Evolutionary conservation across 495 filamentous ascomycete species (phyloP), one percentile per base, ranked within the genome.

Genomic region (Penicillium argentinense): DNA sequence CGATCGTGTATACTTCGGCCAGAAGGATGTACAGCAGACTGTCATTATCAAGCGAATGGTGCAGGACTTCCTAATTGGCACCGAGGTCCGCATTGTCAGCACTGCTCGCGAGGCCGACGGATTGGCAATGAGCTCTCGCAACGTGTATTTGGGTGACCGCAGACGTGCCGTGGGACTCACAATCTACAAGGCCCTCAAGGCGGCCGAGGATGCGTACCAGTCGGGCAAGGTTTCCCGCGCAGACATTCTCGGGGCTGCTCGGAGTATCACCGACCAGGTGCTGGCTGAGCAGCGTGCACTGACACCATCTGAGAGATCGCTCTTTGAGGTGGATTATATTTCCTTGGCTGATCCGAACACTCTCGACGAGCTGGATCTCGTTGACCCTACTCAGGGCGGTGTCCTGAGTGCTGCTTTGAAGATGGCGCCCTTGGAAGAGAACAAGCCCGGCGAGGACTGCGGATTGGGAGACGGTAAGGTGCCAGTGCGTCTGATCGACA

Each of bases 21-120:
- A 97, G 69, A 97, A 99, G 71, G 93, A 99, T 57, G 81, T 97
- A 13, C 93, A 99, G 68, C 93, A 99, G 70, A 95, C 89, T 0
- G 87, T 92, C 6, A 79, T 99, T 5, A 88, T 99, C 58, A 81
- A 79, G 63, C 79, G 87, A 6, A 79, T 99, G 82, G 87, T 97
- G 3, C 69, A 79, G 51, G 93, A 99, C 59, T 91, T 99, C 52
- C 84, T 87, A 60, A 57, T 97, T n/a, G 79, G 85, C 17, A 86
- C 80, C 2, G 78, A 89, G 33, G 81, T 97, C 1, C 72, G 83
- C 4, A 74, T 97, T 26, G 82, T 85, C 2, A 63, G 77, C 4
- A 98, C 93, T 2, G 65, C 79, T 28, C 75, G 93, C n/a, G 91
- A 95, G 47, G 38, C 62, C 1, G 89, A 93, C 66, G 93, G 95